Evolutionary conservation across 305 asterid genomes (phyloP), one percentile per base, ranked within the genome.

Genomic region (Withania somnifera): DNA sequence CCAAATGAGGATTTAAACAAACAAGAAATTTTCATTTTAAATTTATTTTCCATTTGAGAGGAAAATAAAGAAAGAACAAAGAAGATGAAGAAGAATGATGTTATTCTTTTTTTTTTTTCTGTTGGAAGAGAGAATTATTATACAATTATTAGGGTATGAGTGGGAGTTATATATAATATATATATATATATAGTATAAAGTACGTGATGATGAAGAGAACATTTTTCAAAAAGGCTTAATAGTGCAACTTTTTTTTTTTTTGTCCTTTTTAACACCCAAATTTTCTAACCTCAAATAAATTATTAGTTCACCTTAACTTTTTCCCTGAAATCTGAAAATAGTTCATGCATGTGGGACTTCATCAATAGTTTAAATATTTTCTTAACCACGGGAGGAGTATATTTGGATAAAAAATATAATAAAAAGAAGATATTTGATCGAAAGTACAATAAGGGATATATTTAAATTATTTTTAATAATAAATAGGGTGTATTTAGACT

Each of bases 11-110:
- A 66, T 14, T 51, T 61, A 50, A 83, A 83, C 63, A 83, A 40
- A 6, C 81, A 73, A 14, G 69, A 77, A 47, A 84, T 42, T 63
- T 77, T 79, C 13, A n/a, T 60, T 77, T 81, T 84, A 82, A 84
- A 81, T 7, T 13, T 81, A 68, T 77, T 84, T 54, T 81, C 87
- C 87, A 84, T 84, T 81, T 63, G 38, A 26, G 28, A 42, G 40
- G 30, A 42, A 11, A 71, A 15, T 11, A 38, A 45, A 17, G 58
- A 38, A 5, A 28, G 53, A 79, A 78, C 22, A 6, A 40, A 17
- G 30, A 26, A 77, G 61, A 24, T 6, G 50, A 57, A 9, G 47
- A 54, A 20, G 56, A 69, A 13, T 34, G 7, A n/a, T 11, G 50
- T 11, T 1, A 36, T 36, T 15, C 13, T 24, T 60, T 26, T 22